A percentile compares a stretch with the other conserved stretches of the same genome.
These are phyloP conservation scores for Tuber aestivum DNA, from an alignment of 495 filamentous ascomycete genomes.

Conservation along the genomic window DNA sequence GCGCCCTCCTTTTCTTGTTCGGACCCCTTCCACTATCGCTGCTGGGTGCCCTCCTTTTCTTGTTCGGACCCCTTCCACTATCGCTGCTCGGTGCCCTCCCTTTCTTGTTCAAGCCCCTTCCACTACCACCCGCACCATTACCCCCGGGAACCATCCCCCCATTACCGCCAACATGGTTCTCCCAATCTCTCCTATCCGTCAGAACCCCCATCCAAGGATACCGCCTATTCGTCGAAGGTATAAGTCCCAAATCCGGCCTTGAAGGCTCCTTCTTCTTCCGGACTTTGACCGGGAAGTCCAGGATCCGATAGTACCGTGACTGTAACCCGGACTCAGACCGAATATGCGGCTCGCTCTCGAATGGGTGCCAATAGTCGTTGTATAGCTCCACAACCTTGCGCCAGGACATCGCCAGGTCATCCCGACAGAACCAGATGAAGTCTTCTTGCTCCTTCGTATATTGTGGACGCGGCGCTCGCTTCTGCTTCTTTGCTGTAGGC, in stretches of 20 bases:
- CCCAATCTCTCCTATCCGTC: neutral
- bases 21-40: no score
- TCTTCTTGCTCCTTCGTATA: conserved; percentile 40
- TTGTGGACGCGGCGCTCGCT: conserved; percentile 32
- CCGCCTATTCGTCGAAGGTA: conserved; percentile 31
- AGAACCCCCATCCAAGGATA: conserved; percentile 38
- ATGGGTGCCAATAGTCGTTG: conserved; percentile 37
- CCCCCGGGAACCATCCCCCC: neutral
- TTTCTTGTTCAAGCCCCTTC: neutral
- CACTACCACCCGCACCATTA: neutral
- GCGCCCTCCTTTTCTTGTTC: no score
- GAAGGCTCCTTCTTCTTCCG: conserved; percentile 39
- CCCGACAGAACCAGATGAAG: conserved; percentile 40
- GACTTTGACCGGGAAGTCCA: conserved; percentile 34
- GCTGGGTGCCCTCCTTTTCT: no score
- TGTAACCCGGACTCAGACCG: conserved; percentile 36
- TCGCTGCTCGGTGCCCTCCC: neutral
- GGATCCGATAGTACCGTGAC: conserved; percentile 35
- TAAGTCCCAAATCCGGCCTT: conserved; percentile 37
- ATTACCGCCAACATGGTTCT: neutral
- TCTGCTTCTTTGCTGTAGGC: conserved; percentile 19
- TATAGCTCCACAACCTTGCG: conserved; percentile 35
- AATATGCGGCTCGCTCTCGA: conserved; percentile 26
- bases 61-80: neutral
- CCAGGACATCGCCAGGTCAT: conserved; percentile 40